These are phyloP conservation scores for Gossypium davidsonii DNA, from an alignment of 441 rosid species.

Conservation along the genomic window DNA sequence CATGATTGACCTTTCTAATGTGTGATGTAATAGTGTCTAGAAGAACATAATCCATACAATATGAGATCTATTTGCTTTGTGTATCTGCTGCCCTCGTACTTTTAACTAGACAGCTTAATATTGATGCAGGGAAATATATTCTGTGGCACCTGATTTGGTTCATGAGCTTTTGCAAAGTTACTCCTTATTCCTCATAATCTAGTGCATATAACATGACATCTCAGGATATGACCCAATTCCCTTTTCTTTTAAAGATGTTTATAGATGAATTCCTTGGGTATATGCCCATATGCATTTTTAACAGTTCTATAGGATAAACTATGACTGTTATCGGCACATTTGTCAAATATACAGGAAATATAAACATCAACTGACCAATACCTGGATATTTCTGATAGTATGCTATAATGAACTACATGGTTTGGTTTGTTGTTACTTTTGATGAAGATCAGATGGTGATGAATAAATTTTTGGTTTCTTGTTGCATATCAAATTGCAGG, in stretches of 20 bases:
- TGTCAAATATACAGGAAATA: background rate
- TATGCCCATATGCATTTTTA: background rate
- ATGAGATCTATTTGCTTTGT: background rate
- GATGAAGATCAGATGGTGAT: background rate
- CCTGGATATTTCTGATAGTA: background rate
- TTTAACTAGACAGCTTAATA: background rate
- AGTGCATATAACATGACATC: background rate
- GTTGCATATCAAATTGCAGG: slow-evolving; percentile 38
- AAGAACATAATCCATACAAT: background rate
- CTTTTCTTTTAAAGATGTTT: background rate
- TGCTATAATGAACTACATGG: background rate
- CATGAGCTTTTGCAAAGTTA: background rate
- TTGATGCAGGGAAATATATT: background rate
- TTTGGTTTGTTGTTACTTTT: slow-evolving; percentile 6
- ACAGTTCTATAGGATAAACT: background rate
- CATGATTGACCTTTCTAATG: background rate
- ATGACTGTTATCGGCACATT: background rate
- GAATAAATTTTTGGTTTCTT: background rate
- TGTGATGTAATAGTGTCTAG: background rate
- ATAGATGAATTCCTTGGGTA: background rate
- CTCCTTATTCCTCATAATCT: background rate
- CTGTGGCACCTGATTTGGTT: background rate
- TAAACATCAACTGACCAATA: background rate
- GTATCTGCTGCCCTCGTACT: background rate
- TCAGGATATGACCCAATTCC: background rate